Base-by-base conservation (phyloP, 768 basidiomycete species). In the Sporobolomyces pararoseus region DNA sequence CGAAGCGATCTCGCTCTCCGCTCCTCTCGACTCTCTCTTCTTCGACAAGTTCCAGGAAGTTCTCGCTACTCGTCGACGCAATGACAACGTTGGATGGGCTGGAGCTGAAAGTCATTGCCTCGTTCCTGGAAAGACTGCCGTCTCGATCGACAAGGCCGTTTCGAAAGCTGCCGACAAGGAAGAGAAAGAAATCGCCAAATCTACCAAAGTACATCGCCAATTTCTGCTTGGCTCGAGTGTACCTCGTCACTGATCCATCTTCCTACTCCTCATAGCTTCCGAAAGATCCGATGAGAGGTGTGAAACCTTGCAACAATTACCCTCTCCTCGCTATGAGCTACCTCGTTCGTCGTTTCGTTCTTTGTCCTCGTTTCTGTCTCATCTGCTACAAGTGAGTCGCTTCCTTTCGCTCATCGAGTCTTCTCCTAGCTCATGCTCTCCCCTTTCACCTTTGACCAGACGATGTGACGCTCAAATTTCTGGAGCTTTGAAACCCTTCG, bases 401-500 rank as follows among this genome's bases (percentile, higher is more conserved):
- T 23, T 16, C 50, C 46, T 52, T 31, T 6, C 31, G 9, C 29
- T 31, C 27, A 23, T 7, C 34, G 39, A 42, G 39, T 9, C 39
- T 42, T 42, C 55, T 63, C n/a, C n/a, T n/a, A n/a, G n/a, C n/a
- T n/a, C 37, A 59, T 12, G 25, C n/a, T 23, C 39, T 0, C 23
- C 32, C 3, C 17, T 1, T 3, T 46, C n/a, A 4, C 27, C 4
- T 13, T 21, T 16, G 32, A 14, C 6, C 59, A 61, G 59, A 35
- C 59, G 59, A 2, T 61, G 59, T 27, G 59, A 61, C 23, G 35
- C 29, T 6, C 19, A 49, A 49, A 35, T 35, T 69, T 80, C 87
- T 35, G 85, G 85, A 70, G 84, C 85, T 1, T 83, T 89, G 68
- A 87, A 88, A 76, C 88, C 88, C 1, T 89, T 88, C 75, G 87